Evolutionary conservation across 495 filamentous ascomycete species (phyloP).

Genomic region (Durotheca rogersii): DNA sequence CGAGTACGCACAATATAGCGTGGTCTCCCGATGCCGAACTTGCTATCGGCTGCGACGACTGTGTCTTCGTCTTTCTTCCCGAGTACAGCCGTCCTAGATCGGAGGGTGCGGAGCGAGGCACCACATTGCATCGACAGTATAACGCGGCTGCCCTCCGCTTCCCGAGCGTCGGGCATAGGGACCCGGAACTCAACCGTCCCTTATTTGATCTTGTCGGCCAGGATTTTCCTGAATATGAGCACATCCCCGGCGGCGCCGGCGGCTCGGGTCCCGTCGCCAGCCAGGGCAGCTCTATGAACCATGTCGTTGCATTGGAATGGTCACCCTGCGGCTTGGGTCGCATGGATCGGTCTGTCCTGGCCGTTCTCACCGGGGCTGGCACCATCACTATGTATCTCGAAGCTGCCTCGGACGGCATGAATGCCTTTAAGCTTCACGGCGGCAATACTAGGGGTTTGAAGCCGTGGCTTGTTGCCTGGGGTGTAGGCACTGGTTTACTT

Average conservation of each 20-base stretch:
- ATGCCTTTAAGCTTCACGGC: conserved; percentile 17
- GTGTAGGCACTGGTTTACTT: conserved; percentile 48
- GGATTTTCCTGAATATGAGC: conserved; percentile 26
- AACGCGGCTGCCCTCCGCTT: conserved; percentile 32
- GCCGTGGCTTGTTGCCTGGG: conserved; percentile 41
- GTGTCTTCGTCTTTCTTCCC: conserved; percentile 48
- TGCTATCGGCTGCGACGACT: conserved; percentile 50
- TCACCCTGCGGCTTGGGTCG: conserved; percentile 47
- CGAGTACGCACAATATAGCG: conserved; percentile 46
- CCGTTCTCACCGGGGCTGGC: conserved; percentile 43
- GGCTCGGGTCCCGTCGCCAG: conserved; percentile 46
- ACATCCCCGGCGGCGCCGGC: conserved; percentile 40
- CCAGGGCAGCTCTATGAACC: conserved; percentile 49
- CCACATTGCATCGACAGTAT: conserved; percentile 25
- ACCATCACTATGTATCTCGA: conserved; percentile 48
- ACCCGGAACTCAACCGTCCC: conserved; percentile 29
- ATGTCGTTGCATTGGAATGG: conserved; percentile 47
- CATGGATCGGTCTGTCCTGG: conserved; percentile 46
- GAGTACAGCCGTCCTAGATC: conserved; percentile 39
- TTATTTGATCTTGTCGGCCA: conserved; percentile 20
- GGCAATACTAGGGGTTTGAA: conserved; percentile 23
- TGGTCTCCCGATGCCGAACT: conserved; percentile 54
- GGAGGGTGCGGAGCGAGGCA: not conserved
- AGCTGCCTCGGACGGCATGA: conserved; percentile 28
- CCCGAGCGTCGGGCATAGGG: conserved; percentile 29